Percentiles rank a stretch among this genome's conserved stretches.
Conservation (phyloP, 371 early-diverging fungal genomes). For the Lichtheimia hyalospora region DNA sequence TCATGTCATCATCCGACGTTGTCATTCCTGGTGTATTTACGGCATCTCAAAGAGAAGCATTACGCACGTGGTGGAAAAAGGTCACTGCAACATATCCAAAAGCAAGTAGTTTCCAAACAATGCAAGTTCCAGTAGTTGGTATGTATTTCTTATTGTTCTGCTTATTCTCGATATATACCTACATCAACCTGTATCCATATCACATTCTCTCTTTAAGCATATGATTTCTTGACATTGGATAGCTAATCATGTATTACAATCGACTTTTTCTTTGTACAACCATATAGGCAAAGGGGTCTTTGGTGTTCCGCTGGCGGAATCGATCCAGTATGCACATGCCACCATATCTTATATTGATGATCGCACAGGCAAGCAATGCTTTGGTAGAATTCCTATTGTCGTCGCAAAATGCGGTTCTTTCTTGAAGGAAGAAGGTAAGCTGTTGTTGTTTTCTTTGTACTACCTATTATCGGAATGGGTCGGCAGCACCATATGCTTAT, state of each 20-base stretch:
- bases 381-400: slow-evolving; percentile 49
- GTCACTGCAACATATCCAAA: slow-evolving; percentile 33
- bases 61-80: slow-evolving; percentile 36
- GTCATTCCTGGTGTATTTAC: slow-evolving; percentile 18
- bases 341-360: slow-evolving; percentile 31
- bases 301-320: slow-evolving; percentile 23
- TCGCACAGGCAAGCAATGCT: slow-evolving; percentile 19
- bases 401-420: slow-evolving; percentile 52
- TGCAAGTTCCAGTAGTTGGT: slow-evolving; percentile 36
- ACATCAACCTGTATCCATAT: neutral
- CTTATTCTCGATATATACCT: too few relatives aligned
- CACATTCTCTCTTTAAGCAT: neutral
- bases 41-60: slow-evolving; percentile 8
- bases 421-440: slow-evolving; percentile 46
- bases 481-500: neutral
- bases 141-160: neutral
- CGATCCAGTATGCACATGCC: slow-evolving; percentile 26
- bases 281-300: slow-evolving; percentile 28
- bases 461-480: neutral
- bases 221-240: neutral
- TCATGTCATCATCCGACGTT: slow-evolving; percentile 12
- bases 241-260: neutral
- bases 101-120: slow-evolving; percentile 29
- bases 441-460: slow-evolving; percentile 2
- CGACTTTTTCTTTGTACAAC: neutral